phyloP scores from a whole-genome alignment of 2,329 filamentous ascomycete genomes.

The Aspergillus sojae region DNA sequence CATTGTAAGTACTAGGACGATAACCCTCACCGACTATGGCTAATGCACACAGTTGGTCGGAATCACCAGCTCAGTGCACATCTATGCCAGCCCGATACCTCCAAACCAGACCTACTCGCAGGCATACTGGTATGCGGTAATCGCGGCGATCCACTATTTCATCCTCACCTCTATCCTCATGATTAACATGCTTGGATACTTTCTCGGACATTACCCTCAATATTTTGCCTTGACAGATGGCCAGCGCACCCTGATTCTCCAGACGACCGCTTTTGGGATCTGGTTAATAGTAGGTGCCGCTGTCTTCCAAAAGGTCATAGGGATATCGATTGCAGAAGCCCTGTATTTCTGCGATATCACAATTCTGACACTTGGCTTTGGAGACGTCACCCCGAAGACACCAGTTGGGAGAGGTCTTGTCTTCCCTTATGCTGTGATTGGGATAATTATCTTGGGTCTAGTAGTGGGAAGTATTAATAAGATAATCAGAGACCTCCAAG shows the following conservation, averaged over 20 bases:
- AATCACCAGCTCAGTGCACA: conserved; percentile 66
- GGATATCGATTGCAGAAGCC: conserved; percentile 75
- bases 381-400: conserved; percentile 61
- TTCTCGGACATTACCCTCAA: conserved; percentile 72
- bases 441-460: conserved; percentile 81
- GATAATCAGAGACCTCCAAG: conserved; percentile 61
- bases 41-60: conserved; percentile 58
- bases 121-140: conserved; percentile 84
- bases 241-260: conserved; percentile 85
- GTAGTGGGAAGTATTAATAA: conserved; percentile 79
- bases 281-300: conserved; percentile 79
- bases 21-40: not conserved
- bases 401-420: conserved; percentile 69
- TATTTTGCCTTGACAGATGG: conserved; percentile 77
- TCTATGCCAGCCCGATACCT: conserved; percentile 56
- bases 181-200: conserved; percentile 78
- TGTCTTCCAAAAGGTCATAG: conserved; percentile 72
- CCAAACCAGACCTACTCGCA: conserved; percentile 67
- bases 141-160: conserved; percentile 78
- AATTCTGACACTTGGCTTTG: conserved; percentile 63
- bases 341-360: conserved; percentile 79
- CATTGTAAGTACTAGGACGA: conserved; percentile 49
- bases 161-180: conserved; percentile 75
- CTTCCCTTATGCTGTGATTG: conserved; percentile 80
- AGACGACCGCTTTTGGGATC: conserved; percentile 82